phyloP scores from a whole-genome alignment of 371 early-diverging fungal genomes.

The Lichtheimia corymbifera region DNA sequence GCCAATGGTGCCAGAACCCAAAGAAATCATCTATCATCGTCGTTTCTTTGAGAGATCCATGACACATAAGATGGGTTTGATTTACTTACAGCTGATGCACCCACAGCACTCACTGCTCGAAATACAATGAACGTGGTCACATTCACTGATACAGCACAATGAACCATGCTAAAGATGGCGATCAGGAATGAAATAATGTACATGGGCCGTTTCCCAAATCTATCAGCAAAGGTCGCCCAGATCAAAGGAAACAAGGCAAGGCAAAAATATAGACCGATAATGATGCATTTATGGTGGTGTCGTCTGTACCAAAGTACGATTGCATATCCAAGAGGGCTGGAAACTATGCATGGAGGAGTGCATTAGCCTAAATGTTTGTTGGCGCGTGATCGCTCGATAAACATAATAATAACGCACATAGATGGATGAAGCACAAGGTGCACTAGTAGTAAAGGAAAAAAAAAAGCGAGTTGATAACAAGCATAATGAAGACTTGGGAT shows the following conservation, averaged over 20 bases:
- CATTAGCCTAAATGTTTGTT: neutral
- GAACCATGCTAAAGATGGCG: conserved; percentile 23
- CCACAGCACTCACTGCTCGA: conserved; percentile 27
- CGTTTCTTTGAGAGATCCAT: neutral
- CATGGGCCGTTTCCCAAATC: conserved; percentile 23
- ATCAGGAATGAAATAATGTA: conserved; percentile 29
- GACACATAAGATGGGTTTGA: neutral
- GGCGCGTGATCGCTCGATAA: no score
- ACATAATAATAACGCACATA: conserved; percentile 17
- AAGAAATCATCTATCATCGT: conserved; percentile 33
- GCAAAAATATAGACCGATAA: conserved; percentile 31
- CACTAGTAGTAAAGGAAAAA: conserved; percentile 8
- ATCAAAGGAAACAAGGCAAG: conserved; percentile 30
- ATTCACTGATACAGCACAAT: conserved; percentile 31
- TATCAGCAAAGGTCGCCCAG: conserved; percentile 23
- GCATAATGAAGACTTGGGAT: neutral
- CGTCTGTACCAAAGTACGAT: conserved; percentile 19
- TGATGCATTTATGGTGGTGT: conserved; percentile 30
- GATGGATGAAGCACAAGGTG: conserved; percentile 21
- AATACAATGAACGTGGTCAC: conserved; percentile 28
- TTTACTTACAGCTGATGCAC: conserved; percentile 24
- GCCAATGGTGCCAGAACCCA: conserved; percentile 48
- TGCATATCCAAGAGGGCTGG: conserved; percentile 28
- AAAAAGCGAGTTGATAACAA: neutral
- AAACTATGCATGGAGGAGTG: conserved; percentile 11